Evolutionary conservation across 2,329 filamentous ascomycete genomes (phyloP), one percentile per base, ranked within the genome.

Genomic region (Calycina herbarum): DNA sequence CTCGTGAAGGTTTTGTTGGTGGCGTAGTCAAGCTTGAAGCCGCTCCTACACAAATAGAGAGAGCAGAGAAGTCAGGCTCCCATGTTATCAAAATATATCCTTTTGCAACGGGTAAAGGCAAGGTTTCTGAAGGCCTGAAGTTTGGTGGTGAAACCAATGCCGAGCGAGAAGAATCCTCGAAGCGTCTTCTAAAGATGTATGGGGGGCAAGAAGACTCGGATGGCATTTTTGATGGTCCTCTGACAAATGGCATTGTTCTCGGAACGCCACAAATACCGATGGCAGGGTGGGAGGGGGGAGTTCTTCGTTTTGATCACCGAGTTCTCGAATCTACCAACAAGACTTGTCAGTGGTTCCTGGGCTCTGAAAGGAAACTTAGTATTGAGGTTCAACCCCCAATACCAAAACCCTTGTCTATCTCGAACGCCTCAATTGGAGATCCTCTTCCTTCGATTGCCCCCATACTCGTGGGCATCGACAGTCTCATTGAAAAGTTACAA

Each of bases 111-210:
- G 77, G 81, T 59, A 78, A 79, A 27, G 79, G 82, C 3, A 88
- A 87, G 71, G 79, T 82, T 48, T 84, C 82, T 42, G 84, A 89
- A 57, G 90, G 89, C 0, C 82, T 97, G 27, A 93, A 88, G 72
- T 96, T 98, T 74, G 94, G 94, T 4, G 92, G 93, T 15, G 93
- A 97, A 72, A 91, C 92, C 0, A 92, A 92, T 72, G 86, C 90
- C 5, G 92, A 95, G 71, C 89, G 89, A 62, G 92, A 96, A 74
- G 92, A 93, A 70, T 87, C 88, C 2, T 82, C 86, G 15, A 89
- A 90, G 73, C 86, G 86, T 56, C 88, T 97, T 67, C 86, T 87
- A 68, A 84, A 88, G 11, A 85, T 92, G 2, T 95, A 95, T 71
- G 85, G 87, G 24, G 83, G 82, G 35, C 76, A 81, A 35, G 84